Base-by-base conservation (phyloP, 306 rosid species). In the Vachellia pachyceras region DNA sequence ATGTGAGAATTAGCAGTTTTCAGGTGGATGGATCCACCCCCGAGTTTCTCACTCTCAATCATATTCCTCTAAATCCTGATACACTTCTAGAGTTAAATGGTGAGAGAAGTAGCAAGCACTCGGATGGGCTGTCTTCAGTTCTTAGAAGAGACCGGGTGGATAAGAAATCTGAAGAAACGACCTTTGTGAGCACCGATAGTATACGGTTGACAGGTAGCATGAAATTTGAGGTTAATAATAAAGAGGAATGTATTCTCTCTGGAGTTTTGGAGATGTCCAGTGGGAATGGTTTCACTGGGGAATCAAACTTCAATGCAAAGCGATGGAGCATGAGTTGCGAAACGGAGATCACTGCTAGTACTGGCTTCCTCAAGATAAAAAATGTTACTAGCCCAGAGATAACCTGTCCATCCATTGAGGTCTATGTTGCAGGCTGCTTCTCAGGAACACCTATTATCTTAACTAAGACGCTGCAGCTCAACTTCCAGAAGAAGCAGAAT, bases 1-100 rank as follows among this genome's bases (percentile, higher is more conserved):
- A 92, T 86, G 94, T 92, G 69, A 90, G 98, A 77, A 47, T 93
- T 5, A 87, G 94, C 78, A 86, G 92, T 54, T 89, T 93, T 76
- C 86, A 70, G 74, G 97, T 88, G 5, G 92, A 92, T 86, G 91
- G 86, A 79, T 89, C 91, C 23, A 90, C 97, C 42, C 97, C 98
- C 0, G 89, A 90, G 79, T 90, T 83, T 82, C 88, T 96, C 66
- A 86, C 90, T 69, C 94, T 94, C 52, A 85, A 85, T 80, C 94
- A 93, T 78, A 90, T 87, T 73, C 99, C 98, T 85, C 80, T 90
- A 44, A 83, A 89, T 79, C 97, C 87, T 0, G 94, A 90, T 82
- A 88, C 97, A 84, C 92, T 89, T 79, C 87, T 94, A 82, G 97
- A 94, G 84, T 85, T 96, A 13, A 96, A 96, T 78, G 98, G 98